Conservation (phyloP, 2,329 filamentous ascomycete genomes). For the Colletotrichum endophyticum region DNA sequence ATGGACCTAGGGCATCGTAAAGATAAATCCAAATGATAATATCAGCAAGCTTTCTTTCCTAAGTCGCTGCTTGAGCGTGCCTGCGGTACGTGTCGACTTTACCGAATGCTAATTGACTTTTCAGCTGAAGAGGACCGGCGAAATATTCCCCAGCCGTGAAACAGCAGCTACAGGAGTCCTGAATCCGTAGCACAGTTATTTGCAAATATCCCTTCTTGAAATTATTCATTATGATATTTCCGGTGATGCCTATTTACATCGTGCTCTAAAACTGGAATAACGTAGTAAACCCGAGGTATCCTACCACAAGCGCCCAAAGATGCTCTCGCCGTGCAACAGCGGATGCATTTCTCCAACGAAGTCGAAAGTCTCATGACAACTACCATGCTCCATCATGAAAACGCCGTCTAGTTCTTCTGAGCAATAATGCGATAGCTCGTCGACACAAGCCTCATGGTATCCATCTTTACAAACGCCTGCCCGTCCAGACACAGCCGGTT, state of each 20-base stretch:
- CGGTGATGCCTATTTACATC: not conserved
- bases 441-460: slow-evolving; percentile 54
- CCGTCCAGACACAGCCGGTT: slow-evolving; percentile 58
- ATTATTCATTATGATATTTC: not conserved
- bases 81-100: not conserved
- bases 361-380: not conserved
- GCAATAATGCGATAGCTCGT: slow-evolving; percentile 60
- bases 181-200: not conserved
- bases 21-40: not conserved
- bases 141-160: too few species aligned
- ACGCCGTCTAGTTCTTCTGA: slow-evolving; percentile 35
- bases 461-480: slow-evolving; percentile 61
- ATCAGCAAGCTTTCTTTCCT: not conserved
- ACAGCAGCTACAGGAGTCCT: not conserved
- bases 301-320: not conserved
- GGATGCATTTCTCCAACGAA: not conserved
- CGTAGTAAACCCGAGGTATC: not conserved
- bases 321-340: not conserved
- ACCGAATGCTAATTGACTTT: not conserved
- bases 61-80: not conserved
- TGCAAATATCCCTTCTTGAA: not conserved
- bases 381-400: not conserved
- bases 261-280: not conserved
- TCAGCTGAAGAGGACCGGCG: too few species aligned
- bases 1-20: not conserved